Percentiles rank a stretch among this genome's conserved stretches.
phyloP scores from a whole-genome alignment of 1,284 basidiomycete genomes.

The Xerocomus nothofagi region DNA sequence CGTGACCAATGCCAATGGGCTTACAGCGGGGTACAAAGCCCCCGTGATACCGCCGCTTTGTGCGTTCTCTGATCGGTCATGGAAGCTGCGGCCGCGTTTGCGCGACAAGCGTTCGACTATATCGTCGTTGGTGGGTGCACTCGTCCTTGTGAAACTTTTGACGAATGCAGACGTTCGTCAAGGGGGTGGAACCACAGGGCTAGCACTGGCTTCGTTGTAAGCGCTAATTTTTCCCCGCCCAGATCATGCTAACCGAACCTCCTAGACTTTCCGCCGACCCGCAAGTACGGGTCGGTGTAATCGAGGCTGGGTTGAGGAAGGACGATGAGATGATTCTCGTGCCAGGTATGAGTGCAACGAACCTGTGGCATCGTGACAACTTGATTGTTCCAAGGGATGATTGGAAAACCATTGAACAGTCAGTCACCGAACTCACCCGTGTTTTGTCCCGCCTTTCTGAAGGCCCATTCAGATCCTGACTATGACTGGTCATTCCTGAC shows the following conservation, averaged over 20 bases:
- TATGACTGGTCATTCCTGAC: slow-evolving; percentile 21
- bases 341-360: slow-evolving; percentile 2
- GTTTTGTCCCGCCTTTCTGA: neutral
- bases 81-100: slow-evolving; percentile 12
- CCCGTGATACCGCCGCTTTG: neutral
- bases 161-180: neutral
- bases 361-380: neutral
- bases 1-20: too few relatives aligned
- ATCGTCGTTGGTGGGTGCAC: slow-evolving; percentile 21
- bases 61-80: slow-evolving; percentile 1
- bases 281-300: slow-evolving; percentile 13
- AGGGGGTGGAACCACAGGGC: slow-evolving; percentile 19
- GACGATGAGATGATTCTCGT: slow-evolving; percentile 18
- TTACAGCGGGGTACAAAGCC: neutral
- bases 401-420: slow-evolving; percentile 15
- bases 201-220: slow-evolving; percentile 19
- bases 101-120: slow-evolving; percentile 18
- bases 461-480: slow-evolving; percentile 13
- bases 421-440: neutral
- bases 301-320: slow-evolving; percentile 19
- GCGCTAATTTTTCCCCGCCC: neutral
- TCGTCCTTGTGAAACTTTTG: neutral
- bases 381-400: slow-evolving; percentile 13
- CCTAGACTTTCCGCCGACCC: slow-evolving; percentile 13
- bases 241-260: neutral